Evolutionary conservation across 2,329 filamentous ascomycete genomes (phyloP).

Genomic region (Fusarium sp.): DNA sequence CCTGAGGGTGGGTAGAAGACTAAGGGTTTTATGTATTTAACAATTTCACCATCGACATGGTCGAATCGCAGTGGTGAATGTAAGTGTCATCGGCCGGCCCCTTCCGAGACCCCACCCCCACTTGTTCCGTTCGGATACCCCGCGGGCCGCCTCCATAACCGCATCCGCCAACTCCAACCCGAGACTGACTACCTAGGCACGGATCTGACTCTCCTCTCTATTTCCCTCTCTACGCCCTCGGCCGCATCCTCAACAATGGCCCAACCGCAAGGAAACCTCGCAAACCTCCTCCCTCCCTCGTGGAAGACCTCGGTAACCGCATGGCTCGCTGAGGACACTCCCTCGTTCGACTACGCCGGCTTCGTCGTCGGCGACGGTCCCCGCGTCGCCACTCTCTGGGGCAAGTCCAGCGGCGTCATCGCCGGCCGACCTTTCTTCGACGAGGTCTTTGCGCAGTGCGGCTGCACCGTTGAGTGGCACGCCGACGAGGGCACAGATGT

Average conservation of each 20-base stretch:
- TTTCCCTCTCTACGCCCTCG: neutral
- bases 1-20: neutral
- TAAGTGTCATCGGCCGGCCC: slow-evolving; percentile 28
- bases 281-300: slow-evolving; percentile 82
- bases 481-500: slow-evolving; percentile 78
- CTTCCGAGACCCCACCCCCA: slow-evolving; percentile 34
- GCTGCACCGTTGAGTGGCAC: slow-evolving; percentile 93
- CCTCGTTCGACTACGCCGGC: slow-evolving; percentile 95
- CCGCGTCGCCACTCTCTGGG: slow-evolving; percentile 73
- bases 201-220: neutral
- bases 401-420: slow-evolving; percentile 80
- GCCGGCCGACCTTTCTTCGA: slow-evolving; percentile 95
- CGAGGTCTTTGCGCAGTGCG: slow-evolving; percentile 90
- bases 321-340: slow-evolving; percentile 97
- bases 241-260: slow-evolving; percentile 26
- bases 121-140: slow-evolving; percentile 29
- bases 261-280: slow-evolving; percentile 56
- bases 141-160: slow-evolving; percentile 8
- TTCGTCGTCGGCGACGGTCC: slow-evolving; percentile 86
- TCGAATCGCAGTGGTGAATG: neutral
- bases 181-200: slow-evolving; percentile 13
- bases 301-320: slow-evolving; percentile 83
- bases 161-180: slow-evolving; percentile 5
- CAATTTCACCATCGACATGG: neutral
- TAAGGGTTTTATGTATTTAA: neutral